phyloP scores from a whole-genome alignment of 768 basidiomycete species.

The Amanita pseudoporphyria region DNA sequence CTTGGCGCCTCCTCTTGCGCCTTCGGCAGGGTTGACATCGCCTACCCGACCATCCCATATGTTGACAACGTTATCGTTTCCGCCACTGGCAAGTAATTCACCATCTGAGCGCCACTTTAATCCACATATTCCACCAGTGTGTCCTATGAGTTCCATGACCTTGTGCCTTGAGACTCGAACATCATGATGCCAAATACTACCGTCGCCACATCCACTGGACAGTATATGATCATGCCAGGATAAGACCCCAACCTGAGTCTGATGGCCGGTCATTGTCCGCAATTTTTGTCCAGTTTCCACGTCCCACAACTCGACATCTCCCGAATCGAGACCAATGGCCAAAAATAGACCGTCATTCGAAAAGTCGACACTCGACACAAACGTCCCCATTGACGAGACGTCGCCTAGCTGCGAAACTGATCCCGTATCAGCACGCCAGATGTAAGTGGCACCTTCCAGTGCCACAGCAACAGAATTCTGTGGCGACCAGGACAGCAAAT shows the following conservation, averaged over 20 bases:
- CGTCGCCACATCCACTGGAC: constrained; percentile 84
- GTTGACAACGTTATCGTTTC: constrained; percentile 97
- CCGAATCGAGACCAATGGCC: constrained; percentile 70
- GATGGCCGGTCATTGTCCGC: constrained; percentile 86
- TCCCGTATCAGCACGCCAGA: constrained; percentile 92
- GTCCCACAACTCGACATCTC: constrained; percentile 95
- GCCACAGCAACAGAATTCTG: constrained; percentile 87
- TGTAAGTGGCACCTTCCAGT: constrained; percentile 76
- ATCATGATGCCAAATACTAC: constrained; percentile 95
- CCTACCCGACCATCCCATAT: constrained; percentile 88
- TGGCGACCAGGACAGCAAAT: constrained; percentile 83
- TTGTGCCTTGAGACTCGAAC: constrained; percentile 83
- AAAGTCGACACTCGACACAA: constrained; percentile 71
- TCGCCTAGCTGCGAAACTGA: constrained; percentile 71
- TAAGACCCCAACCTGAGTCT: constrained; percentile 73
- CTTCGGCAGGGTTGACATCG: constrained; percentile 32
- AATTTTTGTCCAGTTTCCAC: constrained; percentile 68
- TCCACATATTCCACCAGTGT: constrained; percentile 90
- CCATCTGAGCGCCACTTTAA: constrained; percentile 85
- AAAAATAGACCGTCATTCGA: constrained; percentile 76
- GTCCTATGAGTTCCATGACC: constrained; percentile 83
- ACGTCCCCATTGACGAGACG: constrained; percentile 56
- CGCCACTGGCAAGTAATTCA: constrained; percentile 89
- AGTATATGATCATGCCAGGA: constrained; percentile 86
- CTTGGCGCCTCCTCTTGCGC: constrained; percentile 55